These are phyloP conservation scores for Leishmania lainsoni DNA, from an alignment of 208 protist genomes.

Conservation along the genomic window DNA sequence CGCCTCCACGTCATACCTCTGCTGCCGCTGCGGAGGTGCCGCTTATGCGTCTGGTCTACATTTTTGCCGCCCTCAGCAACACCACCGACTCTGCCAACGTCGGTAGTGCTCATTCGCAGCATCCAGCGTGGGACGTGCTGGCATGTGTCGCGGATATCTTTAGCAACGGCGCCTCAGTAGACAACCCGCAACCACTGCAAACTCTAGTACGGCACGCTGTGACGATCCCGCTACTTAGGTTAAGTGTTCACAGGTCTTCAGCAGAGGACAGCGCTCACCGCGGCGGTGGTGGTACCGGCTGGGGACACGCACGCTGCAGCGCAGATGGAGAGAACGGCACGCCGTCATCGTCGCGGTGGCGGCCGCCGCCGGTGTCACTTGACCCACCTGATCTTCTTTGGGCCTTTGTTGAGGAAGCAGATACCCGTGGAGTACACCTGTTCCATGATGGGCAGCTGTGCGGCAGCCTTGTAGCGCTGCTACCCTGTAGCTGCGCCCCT, in stretches of 20 bases:
- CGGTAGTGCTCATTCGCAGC: not conserved
- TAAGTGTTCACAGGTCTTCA: not conserved
- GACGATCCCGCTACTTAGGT: not conserved
- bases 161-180: not conserved
- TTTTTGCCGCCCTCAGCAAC: not conserved
- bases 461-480: slow-evolving; percentile 17
- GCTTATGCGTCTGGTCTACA: slow-evolving; percentile 7
- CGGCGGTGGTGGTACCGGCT: not conserved
- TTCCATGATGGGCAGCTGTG: slow-evolving; percentile 1
- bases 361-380: not conserved
- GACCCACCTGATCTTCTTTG: slow-evolving; percentile 22
- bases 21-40: not conserved
- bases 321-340: not conserved
- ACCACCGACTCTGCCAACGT: not conserved
- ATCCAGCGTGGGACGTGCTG: slow-evolving; percentile 1
- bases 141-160: slow-evolving; percentile 7
- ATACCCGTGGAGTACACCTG: not conserved
- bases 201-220: not conserved
- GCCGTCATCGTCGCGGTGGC: not conserved
- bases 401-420: slow-evolving; percentile 22
- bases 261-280: not conserved
- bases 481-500: slow-evolving; percentile 2
- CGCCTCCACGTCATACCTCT: not conserved
- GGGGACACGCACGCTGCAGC: not conserved
- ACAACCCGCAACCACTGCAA: not conserved